These are phyloP conservation scores for Neonectria magnoliae DNA, from an alignment of 2,329 filamentous ascomycete genomes.

Conservation along the genomic window DNA sequence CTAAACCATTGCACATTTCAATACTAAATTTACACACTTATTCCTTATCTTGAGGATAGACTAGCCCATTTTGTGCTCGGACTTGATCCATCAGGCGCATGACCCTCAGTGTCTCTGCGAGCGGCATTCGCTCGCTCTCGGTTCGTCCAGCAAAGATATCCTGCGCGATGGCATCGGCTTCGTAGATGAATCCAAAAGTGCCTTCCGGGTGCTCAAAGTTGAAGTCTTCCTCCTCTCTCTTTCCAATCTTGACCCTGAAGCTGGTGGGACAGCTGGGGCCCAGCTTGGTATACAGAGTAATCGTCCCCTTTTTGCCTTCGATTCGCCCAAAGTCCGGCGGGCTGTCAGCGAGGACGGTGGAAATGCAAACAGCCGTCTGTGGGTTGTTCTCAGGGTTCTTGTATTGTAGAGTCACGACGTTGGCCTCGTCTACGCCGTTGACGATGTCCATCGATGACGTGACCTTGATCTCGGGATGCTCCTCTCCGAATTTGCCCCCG, in stretches of 20 bases:
- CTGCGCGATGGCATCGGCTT: conserved; percentile 53
- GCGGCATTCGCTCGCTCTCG: conserved; percentile 56
- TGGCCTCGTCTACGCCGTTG: conserved; percentile 48
- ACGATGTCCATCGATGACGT: conserved; percentile 48
- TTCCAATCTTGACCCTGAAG: conserved; percentile 48
- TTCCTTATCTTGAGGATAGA: conserved; percentile 11
- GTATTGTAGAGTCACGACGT: conserved; percentile 52
- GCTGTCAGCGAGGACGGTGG: conserved; percentile 43
- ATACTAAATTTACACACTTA: not conserved
- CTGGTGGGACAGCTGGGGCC: conserved; percentile 45
- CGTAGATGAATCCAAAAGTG: conserved; percentile 53
- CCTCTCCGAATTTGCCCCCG: conserved; percentile 35
- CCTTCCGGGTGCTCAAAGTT: conserved; percentile 48
- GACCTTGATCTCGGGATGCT: conserved; percentile 47
- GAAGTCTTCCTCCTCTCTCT: conserved; percentile 42
- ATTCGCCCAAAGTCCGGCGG: conserved; percentile 47
- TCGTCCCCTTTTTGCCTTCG: conserved; percentile 50
- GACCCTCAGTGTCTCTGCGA: conserved; percentile 55
- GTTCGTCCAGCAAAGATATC: conserved; percentile 50
- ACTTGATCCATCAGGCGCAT: conserved; percentile 60
- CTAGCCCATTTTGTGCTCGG: conserved; percentile 32
- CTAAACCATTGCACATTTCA: not conserved
- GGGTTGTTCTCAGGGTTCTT: conserved; percentile 40
- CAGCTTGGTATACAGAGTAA: conserved; percentile 47
- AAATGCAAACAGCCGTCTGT: conserved; percentile 51